phyloP scores from a whole-genome alignment of 139 green algal genomes.

The Picochlorum sp. region DNA sequence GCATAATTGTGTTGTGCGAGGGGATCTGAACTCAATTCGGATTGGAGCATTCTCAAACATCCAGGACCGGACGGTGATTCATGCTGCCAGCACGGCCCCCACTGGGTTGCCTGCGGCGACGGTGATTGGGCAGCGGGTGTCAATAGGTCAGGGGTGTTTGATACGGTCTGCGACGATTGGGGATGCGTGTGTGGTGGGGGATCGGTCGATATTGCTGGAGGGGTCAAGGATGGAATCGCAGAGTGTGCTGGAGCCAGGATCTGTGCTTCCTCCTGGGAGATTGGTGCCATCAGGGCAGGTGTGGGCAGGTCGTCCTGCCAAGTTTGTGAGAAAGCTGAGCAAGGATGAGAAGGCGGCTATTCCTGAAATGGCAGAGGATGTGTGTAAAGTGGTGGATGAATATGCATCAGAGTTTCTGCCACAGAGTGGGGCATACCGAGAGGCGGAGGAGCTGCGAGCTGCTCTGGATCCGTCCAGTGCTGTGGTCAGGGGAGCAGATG shows the following conservation, averaged over 20 bases:
- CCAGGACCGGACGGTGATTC: constrained; percentile 75
- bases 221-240: constrained; percentile 66
- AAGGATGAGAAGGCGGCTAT: constrained; percentile 36
- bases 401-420: constrained; percentile 39
- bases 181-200: constrained; percentile 60
- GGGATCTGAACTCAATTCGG: constrained; percentile 78
- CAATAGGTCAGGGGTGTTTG: constrained; percentile 64
- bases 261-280: constrained; percentile 70
- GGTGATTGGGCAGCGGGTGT: constrained; percentile 66
- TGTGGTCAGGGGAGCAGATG: constrained; percentile 10
- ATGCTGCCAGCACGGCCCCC: constrained; percentile 68
- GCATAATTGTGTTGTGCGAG: constrained; percentile 73
- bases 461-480: constrained; percentile 14
- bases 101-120: constrained; percentile 73
- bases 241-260: constrained; percentile 62
- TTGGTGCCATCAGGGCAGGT: constrained; percentile 73
- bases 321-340: constrained; percentile 68
- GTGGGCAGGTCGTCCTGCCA: constrained; percentile 75
- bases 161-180: constrained; percentile 67
- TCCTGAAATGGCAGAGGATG: constrained; percentile 5
- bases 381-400: constrained; percentile 14
- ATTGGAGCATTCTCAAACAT: constrained; percentile 61
- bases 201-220: constrained; percentile 67
- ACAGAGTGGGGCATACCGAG: constrained; percentile 22
- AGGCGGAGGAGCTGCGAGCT: constrained; percentile 34